A percentile compares a stretch with the other conserved stretches of the same genome.
Evolutionary conservation across 2,329 filamentous ascomycete genomes (phyloP).

Genomic region (Pyrenochaeta sp.): DNA sequence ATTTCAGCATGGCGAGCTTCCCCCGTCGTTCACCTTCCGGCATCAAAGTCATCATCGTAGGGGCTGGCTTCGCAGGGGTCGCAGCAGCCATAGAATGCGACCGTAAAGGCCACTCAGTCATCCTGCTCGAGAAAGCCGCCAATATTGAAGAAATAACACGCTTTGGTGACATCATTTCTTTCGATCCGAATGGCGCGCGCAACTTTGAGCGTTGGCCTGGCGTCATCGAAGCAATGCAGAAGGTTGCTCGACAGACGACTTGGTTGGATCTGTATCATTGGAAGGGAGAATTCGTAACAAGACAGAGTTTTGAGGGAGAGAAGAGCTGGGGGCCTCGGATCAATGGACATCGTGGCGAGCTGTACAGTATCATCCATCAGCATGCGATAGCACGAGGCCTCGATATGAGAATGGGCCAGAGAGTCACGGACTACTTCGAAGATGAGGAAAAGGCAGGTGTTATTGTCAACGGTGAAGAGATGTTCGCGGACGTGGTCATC

Average conservation of each 20-base stretch:
- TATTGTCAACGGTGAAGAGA: slow-evolving; percentile 56
- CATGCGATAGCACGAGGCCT: slow-evolving; percentile 63
- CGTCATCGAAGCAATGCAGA: slow-evolving; percentile 58
- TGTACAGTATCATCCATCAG: slow-evolving; percentile 66
- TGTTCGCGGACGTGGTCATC: slow-evolving; percentile 59
- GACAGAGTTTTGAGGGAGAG: slow-evolving; percentile 56
- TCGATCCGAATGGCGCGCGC: slow-evolving; percentile 67
- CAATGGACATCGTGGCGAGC: slow-evolving; percentile 68
- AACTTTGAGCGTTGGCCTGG: slow-evolving; percentile 63
- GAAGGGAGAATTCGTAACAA: slow-evolving; percentile 68
- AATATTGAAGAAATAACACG: slow-evolving; percentile 63
- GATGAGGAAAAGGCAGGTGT: slow-evolving; percentile 62
- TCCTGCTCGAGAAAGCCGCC: slow-evolving; percentile 60
- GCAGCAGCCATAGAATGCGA: slow-evolving; percentile 70
- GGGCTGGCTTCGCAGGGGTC: slow-evolving; percentile 66
- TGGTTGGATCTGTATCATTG: slow-evolving; percentile 69
- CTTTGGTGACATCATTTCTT: slow-evolving; percentile 69
- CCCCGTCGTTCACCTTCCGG: slow-evolving; percentile 28
- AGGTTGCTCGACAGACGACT: slow-evolving; percentile 61
- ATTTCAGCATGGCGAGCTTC: slow-evolving; percentile 20
- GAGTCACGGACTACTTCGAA: slow-evolving; percentile 65
- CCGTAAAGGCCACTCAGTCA: slow-evolving; percentile 66
- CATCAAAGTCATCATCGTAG: slow-evolving; percentile 57
- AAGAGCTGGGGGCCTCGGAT: slow-evolving; percentile 60
- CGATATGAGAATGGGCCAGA: slow-evolving; percentile 61